Evolutionary conservation across 108 stramenopile species (phyloP), one percentile per base, ranked within the genome.

Genomic region (Phaeodactylum tricornutum): DNA sequence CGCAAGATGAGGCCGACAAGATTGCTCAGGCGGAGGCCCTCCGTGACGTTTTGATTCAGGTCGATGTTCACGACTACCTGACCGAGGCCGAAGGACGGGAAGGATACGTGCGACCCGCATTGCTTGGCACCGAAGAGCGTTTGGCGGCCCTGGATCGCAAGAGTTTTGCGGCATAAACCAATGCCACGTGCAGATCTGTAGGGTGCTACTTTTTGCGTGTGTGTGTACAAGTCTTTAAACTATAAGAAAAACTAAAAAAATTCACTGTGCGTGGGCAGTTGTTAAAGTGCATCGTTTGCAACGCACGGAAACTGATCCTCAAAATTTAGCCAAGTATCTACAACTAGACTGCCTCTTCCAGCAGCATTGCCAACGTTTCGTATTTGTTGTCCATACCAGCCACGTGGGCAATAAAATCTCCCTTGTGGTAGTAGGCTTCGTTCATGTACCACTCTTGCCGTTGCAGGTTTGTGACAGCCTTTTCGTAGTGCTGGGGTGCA

Each of bases 1-100:
- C 94, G 11, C 67, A 61, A 1, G 89, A 84, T 43, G 97, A 98
- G 74, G 73, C 85, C 29, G 77, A 81, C 34, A 62, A 78, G 55
- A 79, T 96, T 65, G 87, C 91, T 50, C 71, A 91, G 77, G 97
- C 93, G 1, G 94, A 92, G 57, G 95, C 93, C 23, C 66, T 94
- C 29, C 81, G 95, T 29, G 95, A 98, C 84, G 69, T 86, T 19
- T 65, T 98, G 67, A 84, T 98, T 64, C 97, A 98, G 72, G 97
- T 97, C 28, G 74, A 95, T 72, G 85, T 76, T 8, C 89, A 84
- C 53, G 81, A 85, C 46, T 62, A 86, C 44, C 56, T 84, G 20
- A 83, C 86, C 2, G 66, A 72, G 15, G 77, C 67, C 34, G 85
- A 90, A 45, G 75, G 71, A 6, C 62, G 60, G 52, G 73, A 81